Conservation (phyloP, 2,329 filamentous ascomycete species). For the Balansia obtecta region DNA sequence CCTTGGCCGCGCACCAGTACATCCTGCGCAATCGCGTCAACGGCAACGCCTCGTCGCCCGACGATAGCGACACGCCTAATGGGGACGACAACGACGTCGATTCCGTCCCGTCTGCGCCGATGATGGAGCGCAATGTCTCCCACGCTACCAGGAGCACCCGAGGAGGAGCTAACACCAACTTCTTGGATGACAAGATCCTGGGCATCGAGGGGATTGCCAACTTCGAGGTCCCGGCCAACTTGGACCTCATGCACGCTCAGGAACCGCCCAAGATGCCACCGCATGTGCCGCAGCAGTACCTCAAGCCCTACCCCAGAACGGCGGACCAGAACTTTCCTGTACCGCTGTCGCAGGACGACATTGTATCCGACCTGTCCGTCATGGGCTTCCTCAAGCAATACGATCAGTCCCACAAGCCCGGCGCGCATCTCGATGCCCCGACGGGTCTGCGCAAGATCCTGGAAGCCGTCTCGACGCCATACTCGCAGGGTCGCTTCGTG, state of each 20-base stretch:
- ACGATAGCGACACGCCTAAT: conserved; percentile 41
- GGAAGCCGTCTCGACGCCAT: conserved; percentile 39
- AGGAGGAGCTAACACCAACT: conserved; percentile 39
- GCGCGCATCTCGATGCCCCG: conserved; percentile 41
- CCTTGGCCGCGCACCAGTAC: conserved; percentile 49
- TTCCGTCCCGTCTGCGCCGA: conserved; percentile 33
- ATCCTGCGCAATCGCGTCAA: conserved; percentile 44
- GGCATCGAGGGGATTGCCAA: conserved; percentile 49
- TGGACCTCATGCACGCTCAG: conserved; percentile 41
- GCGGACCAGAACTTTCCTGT: conserved; percentile 44
- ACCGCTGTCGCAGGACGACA: conserved; percentile 37
- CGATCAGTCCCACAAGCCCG: conserved; percentile 37
- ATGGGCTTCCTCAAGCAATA: conserved; percentile 48
- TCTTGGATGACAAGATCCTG: conserved; percentile 43
- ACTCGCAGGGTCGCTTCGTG: conserved; percentile 34
- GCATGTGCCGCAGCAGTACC: conserved; percentile 43
- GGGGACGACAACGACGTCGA: conserved; percentile 39
- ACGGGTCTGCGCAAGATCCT: conserved; percentile 42
- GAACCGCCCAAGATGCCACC: conserved; percentile 47
- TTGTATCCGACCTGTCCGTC: conserved; percentile 41
- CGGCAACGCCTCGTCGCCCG: conserved; percentile 35
- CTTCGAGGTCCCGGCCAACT: conserved; percentile 45
- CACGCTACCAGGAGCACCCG: conserved; percentile 53
- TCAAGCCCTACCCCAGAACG: conserved; percentile 42
- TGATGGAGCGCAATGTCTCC: conserved; percentile 52